A percentile compares a stretch with the other conserved stretches of the same genome.
phyloP scores from a whole-genome alignment of 257 asterid species.

The Leonotis leonurus region DNA sequence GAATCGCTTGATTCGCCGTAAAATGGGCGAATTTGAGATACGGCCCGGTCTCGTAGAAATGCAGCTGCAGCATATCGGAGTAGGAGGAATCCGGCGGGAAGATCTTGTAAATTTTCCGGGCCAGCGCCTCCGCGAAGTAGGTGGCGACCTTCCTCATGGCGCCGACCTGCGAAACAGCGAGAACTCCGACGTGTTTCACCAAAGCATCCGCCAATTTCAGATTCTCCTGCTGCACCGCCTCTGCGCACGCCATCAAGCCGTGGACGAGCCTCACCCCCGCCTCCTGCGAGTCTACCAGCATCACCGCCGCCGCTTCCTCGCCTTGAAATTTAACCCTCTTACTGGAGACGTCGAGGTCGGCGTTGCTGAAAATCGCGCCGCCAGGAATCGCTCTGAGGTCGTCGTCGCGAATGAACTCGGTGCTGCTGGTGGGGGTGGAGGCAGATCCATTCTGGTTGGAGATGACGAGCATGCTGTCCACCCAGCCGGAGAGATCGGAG shows the following conservation, averaged over 20 bases:
- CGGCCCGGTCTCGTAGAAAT: constrained; percentile 70
- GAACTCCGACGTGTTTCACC: constrained; percentile 50
- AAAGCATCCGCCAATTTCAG: constrained; percentile 52
- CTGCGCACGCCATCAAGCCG: constrained; percentile 70
- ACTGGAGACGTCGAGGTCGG: background rate
- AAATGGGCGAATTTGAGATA: constrained; percentile 76
- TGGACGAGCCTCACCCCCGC: constrained; percentile 68
- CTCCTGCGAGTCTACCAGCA: constrained; percentile 74
- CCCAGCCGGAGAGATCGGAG: constrained; percentile 74
- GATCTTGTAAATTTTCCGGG: constrained; percentile 56
- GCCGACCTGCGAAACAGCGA: constrained; percentile 67
- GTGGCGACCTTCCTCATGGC: constrained; percentile 86
- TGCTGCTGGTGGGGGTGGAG: constrained; percentile 19
- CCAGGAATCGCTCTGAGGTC: constrained; percentile 79
- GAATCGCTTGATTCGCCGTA: constrained; percentile 77
- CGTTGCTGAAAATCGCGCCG: constrained; percentile 38
- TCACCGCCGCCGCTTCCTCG: constrained; percentile 37
- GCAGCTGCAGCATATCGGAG: constrained; percentile 56
- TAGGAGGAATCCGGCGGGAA: constrained; percentile 44
- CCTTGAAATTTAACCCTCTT: background rate
- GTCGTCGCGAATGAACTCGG: constrained; percentile 34
- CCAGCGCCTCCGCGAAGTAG: constrained; percentile 69
- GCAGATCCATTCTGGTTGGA: constrained; percentile 5
- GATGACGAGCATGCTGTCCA: constrained; percentile 43
- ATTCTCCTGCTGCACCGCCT: constrained; percentile 57